phyloP scores from a whole-genome alignment of 331 rosid species.

The Quercus tomentella region DNA sequence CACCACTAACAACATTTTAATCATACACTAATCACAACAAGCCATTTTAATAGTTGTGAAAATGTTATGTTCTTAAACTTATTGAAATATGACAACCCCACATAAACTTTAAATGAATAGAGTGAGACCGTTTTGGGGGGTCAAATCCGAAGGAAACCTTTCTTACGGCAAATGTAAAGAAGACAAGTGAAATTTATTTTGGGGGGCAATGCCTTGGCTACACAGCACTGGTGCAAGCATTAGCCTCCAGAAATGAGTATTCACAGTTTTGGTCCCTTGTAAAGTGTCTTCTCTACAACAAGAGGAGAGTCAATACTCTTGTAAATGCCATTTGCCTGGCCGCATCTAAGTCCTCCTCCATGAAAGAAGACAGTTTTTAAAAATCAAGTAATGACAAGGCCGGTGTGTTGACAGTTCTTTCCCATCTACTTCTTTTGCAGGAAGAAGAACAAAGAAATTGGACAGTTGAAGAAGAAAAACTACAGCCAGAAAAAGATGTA shows the following conservation, averaged over 20 bases:
- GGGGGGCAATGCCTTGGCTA: background rate
- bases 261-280: background rate
- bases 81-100: too few relatives aligned
- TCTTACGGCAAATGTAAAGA: background rate
- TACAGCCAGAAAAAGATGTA: slow-evolving; percentile 22
- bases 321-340: background rate
- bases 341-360: background rate
- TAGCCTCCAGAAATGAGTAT: background rate
- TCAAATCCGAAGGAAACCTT: background rate
- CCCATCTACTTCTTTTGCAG: slow-evolving; percentile 20
- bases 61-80: too few relatives aligned
- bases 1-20: too few relatives aligned
- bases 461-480: slow-evolving; percentile 23
- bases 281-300: background rate
- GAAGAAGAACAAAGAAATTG: slow-evolving; percentile 18
- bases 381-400: background rate
- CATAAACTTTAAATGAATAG: background rate
- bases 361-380: background rate
- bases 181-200: background rate
- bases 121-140: background rate
- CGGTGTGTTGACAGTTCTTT: background rate
- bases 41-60: too few relatives aligned
- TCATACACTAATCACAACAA: too few relatives aligned
- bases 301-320: background rate
- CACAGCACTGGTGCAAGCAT: background rate